Base-by-base conservation (phyloP, 179 eudicot species). In the Silene vulgaris region DNA sequence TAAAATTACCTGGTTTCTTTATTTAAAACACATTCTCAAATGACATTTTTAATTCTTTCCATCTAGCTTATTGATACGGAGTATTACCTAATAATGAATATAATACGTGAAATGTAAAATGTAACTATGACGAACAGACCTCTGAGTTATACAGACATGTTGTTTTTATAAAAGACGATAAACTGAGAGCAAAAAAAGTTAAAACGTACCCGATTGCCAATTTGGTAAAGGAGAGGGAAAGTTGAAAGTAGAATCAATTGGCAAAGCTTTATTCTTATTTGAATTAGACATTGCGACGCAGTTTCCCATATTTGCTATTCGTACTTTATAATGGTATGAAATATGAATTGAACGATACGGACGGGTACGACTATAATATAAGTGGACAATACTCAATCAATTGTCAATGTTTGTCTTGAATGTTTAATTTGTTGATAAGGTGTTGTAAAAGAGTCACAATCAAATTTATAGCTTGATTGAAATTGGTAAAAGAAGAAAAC, bases 181-280 rank as follows among this genome's bases (percentile, higher is more conserved):
- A n/a, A 5, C 19, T 17, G n/a, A 62, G 29, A 62, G 66, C 66
- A 8, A 23, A 23, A 26, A 23, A 26, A 23, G 26, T 23, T 23
- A 23, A 12, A 29, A 63, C 67, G 11, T 63, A 63, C 67, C 67
- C 13, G 12, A 11, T 2, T 37, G 67, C 67, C 67, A 63, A 63
- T 4, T 23, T 63, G 67, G 67, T 63, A 63, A 63, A 63, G 67
- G 35, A 12, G 67, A 63, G 67, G 67, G 67, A 6, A 23, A 11
- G 11, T 63, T 12, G 35, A 63, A 63, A 3, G 7, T 23, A 16
- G 67, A 5, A 63, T 63, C n/a, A 23, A 63, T 63, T 5, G 67
- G 67, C 35, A 63, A 12, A 4, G 5, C 35, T 63, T 63, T 63
- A 9, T 28, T 29, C 12, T 8, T 12, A 29, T 63, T 63, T 63